Evolutionary conservation across 2,329 filamentous ascomycete species (phyloP).

Genomic region (Pseudocercospora eumusae): DNA sequence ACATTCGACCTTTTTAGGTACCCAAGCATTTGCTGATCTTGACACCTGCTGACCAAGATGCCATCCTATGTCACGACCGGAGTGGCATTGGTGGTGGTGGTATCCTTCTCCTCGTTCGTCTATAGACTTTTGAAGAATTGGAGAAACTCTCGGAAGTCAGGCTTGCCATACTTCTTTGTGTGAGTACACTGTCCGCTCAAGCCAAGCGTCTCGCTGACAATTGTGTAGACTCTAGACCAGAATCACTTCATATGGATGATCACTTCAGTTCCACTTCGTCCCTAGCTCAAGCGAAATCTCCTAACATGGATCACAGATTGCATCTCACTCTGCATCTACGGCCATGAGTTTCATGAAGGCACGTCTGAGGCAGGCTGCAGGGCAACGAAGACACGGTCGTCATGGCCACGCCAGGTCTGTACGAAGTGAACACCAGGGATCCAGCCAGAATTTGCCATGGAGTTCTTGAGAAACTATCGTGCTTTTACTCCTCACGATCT

Average conservation of each 20-base stretch:
- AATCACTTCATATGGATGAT: slow-evolving; percentile 35
- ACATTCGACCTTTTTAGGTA: not conserved
- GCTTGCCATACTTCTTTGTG: slow-evolving; percentile 32
- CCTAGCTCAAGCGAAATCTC: slow-evolving; percentile 26
- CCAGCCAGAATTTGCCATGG: slow-evolving; percentile 28
- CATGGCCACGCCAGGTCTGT: slow-evolving; percentile 29
- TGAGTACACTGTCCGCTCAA: not conserved
- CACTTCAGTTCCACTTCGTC: slow-evolving; percentile 27
- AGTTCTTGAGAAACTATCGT: slow-evolving; percentile 29
- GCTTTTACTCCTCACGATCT: slow-evolving; percentile 32
- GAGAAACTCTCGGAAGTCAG: slow-evolving; percentile 29
- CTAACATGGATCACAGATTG: slow-evolving; percentile 28
- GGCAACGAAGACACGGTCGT: slow-evolving; percentile 28
- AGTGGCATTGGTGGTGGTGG: slow-evolving; percentile 19
- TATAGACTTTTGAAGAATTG: slow-evolving; percentile 33
- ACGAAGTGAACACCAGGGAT: slow-evolving; percentile 34
- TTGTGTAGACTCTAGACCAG: slow-evolving; percentile 29
- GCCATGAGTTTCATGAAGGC: slow-evolving; percentile 35
- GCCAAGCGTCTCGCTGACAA: not conserved
- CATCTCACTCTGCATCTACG: slow-evolving; percentile 31
- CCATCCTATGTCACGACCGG: slow-evolving; percentile 25
- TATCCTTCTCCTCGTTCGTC: slow-evolving; percentile 27
- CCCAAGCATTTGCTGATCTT: not conserved
- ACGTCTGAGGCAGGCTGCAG: slow-evolving; percentile 22
- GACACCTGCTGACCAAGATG: slow-evolving; percentile 18